phyloP scores from a whole-genome alignment of 2,329 filamentous ascomycete genomes.

The Ceratocystis cubensis region DNA sequence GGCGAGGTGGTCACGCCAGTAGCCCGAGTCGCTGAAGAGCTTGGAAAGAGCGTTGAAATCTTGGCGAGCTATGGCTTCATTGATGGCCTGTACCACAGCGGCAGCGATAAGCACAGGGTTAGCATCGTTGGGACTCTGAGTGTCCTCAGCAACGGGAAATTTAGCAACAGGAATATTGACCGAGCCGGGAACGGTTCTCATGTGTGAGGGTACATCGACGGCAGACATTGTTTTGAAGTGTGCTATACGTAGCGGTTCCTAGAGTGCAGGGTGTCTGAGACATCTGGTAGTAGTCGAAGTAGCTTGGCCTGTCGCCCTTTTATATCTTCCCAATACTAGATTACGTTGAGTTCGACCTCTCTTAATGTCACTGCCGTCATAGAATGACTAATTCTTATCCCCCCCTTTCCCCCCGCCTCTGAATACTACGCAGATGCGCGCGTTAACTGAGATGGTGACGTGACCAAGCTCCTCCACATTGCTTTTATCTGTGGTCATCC shows the following conservation, averaged over 20 bases:
- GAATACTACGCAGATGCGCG: too few species aligned
- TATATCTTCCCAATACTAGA: neutral
- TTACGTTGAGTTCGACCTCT: neutral
- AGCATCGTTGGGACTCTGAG: conserved; percentile 16
- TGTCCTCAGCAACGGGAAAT: conserved; percentile 25
- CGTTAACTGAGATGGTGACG: too few species aligned
- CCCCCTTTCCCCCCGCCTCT: too few species aligned
- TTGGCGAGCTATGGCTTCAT: conserved; percentile 29
- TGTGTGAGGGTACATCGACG: conserved; percentile 24
- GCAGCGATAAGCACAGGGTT: conserved; percentile 31
- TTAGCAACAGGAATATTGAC: conserved; percentile 39
- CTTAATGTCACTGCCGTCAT: too few species aligned
- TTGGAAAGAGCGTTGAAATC: conserved; percentile 28
- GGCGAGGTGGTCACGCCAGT: conserved; percentile 47
- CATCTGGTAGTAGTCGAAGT: neutral
- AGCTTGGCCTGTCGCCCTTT: neutral
- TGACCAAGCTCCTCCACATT: too few species aligned
- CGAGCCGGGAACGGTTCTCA: conserved; percentile 36
- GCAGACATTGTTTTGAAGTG: conserved; percentile 6
- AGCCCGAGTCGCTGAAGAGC: conserved; percentile 36
- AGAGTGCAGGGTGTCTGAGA: neutral
- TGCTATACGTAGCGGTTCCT: too few species aligned
- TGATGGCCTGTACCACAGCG: conserved; percentile 31
- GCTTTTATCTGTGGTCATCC: too few species aligned
- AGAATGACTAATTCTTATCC: too few species aligned